Base-by-base conservation (phyloP, 1,284 basidiomycete genomes). In the Ganoderma lucidum region DNA sequence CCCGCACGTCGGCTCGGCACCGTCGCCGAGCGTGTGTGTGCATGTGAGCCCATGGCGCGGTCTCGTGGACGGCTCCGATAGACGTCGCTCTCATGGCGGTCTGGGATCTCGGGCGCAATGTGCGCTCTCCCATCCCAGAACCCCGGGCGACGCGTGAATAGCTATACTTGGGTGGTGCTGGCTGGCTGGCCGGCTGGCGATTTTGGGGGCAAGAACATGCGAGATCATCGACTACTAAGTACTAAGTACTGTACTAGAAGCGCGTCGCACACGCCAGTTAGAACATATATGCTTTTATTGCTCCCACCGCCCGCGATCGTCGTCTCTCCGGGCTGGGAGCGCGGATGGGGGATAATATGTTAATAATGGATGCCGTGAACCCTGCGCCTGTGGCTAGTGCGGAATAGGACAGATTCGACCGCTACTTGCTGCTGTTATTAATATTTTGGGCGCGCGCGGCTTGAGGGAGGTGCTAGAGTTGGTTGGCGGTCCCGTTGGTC, bases 261-360 rank as follows among this genome's bases (percentile, higher is more conserved):
- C 23, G 10, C 23, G 45, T 9, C 45, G 19, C 8, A 56, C 53
- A 56, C 53, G 53, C 6, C 32, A 56, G 53, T 56, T 56, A 17
- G 53, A 35, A 56, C 53, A 56, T 35, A 56, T 56, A 56, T 32
- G 53, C 28, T 56, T 15, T 35, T 56, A 56, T 56, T 15, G 9
- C 53, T 56, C 53, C 53, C 53, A 56, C 53, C 12, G 53, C 53
- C 30, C 53, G 32, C 53, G 53, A 56, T 56, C 53, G 53, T 56
- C 53, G 53, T 56, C 6, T 12, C 53, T 32, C 32, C 53, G 28
- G 12, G 23, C 9, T 55, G 53, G 28, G 53, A 55, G 53, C 28
- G 17, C 42, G 42, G 15, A 19, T 6, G 42, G 42, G 17, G 14
- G 12, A 44, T 17, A 28, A 51, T 51, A 10, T 23, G 23, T 23